phyloP scores from a whole-genome alignment of 768 basidiomycete species.

The Aureoboletus auriporus region DNA sequence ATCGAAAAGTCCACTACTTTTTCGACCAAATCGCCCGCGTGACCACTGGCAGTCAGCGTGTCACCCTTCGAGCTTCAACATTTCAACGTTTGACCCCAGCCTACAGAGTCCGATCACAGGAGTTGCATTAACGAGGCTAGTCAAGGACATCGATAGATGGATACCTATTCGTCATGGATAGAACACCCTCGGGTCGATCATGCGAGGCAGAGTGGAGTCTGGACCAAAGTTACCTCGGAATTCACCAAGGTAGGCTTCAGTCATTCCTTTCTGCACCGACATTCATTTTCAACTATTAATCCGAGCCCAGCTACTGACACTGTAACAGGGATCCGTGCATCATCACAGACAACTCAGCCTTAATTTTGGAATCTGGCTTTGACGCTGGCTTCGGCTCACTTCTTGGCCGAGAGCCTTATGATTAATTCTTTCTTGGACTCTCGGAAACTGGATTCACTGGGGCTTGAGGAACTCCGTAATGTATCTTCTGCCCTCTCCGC shows the following conservation, averaged over 20 bases:
- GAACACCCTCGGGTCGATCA: conserved; percentile 36
- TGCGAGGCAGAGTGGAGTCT: conserved; percentile 55
- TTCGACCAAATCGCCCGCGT: too few species aligned
- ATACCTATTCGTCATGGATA: conserved; percentile 56
- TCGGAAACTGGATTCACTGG: conserved; percentile 3
- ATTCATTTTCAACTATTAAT: conserved; percentile 39
- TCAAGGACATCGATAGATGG: conserved; percentile 9
- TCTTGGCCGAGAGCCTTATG: conserved; percentile 66
- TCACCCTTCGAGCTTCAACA: too few species aligned
- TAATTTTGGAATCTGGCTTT: conserved; percentile 80
- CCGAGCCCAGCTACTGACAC: conserved; percentile 79
- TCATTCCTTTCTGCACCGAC: not conserved
- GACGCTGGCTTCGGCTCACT: conserved; percentile 83
- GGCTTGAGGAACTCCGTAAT: conserved; percentile 43
- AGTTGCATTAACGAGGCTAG: too few species aligned
- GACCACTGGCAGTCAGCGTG: too few species aligned
- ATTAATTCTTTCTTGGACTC: conserved; percentile 54
- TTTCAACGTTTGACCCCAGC: too few species aligned
- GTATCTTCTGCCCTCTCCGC: conserved; percentile 52
- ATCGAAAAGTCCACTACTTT: too few species aligned
- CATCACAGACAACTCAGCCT: conserved; percentile 82
- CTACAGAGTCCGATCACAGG: too few species aligned
- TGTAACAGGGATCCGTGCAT: conserved; percentile 51
- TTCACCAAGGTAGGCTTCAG: conserved; percentile 60
- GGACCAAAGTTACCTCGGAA: conserved; percentile 52